Evolutionary conservation across 306 rosid species (phyloP), one percentile per base, ranked within the genome.

Genomic region (Quercus glauca): DNA sequence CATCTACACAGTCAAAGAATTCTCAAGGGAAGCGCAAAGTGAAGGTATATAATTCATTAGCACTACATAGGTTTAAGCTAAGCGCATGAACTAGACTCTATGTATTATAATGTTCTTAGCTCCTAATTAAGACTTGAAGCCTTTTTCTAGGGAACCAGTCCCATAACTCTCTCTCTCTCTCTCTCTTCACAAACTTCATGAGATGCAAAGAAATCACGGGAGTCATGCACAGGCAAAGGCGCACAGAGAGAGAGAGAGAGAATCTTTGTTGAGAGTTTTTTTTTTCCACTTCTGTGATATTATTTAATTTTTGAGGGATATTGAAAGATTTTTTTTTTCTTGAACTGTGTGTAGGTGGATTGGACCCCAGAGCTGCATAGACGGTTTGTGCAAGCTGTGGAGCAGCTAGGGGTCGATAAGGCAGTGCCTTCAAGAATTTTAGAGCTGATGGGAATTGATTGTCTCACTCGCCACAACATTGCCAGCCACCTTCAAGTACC

Each of bases 391-490:
- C 97, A 95, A 86, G 99, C 97, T 9, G 99, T 95, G 85, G 99
- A 95, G 83, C 99, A 92, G 33, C 78, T 95, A 19, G 99, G 99
- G 78, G 92, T 92, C 74, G 99, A 95, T 77, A 95, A 95, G 83
- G 98, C 99, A 1, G 99, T 95, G 33, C 99, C 99, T 76, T 95
- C 99, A 26, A 85, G 95, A 85, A 95, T 95, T 79, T 83, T 92
- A 82, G 99, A 92, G 92, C 90, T 91, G 59, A 95, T 95, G 99
- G 96, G 99, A 80, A 91, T 92, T 49, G 90, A 88, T 61, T 88
- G 98, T 87, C 97, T 95, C 86, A 95, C 98, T 83, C 99, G 99
- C 63, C 99, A 95, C 81, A 95, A 95, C 85, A 92, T 95, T 60
- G 99, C 99, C 5, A 95, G 99, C 81, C 99, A 92, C 83, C 99